Evolutionary conservation across 257 asterid species (phyloP), one percentile per base, ranked within the genome.

Genomic region (Ballota nigra): DNA sequence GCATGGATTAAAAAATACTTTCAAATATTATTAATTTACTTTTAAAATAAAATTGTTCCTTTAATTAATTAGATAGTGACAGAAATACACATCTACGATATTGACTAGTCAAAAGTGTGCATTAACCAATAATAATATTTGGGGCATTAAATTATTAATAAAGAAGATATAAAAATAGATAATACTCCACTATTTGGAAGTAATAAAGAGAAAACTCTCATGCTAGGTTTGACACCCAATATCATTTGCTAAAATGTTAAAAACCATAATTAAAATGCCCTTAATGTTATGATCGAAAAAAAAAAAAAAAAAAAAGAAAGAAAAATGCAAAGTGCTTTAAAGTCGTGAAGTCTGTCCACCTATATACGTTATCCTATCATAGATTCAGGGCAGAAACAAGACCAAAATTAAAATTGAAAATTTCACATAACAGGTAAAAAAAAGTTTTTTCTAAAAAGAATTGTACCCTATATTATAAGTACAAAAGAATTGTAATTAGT

Each of bases 301-400:
- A 20, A 53, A 2, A 22, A 11, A 2, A 13, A 58, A n/a, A n/a
- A n/a, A n/a, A n/a, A n/a, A n/a, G 5, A 23, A 11, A 23, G 4
- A 12, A 36, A 36, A 5, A 7, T 8, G 12, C 20, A 5, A 2
- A 58, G 20, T 12, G 64, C 2, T 22, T 8, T n/a, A 57, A 33
- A 70, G 66, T 70, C 75, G 15, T 70, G 20, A 51, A 33, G 73
- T 69, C 53, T 51, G 52, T 28, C 18, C 41, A 5, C 38, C 70
- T 64, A 52, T n/a, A n/a, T n/a, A n/a, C n/a, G 18, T 4, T 4
- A 23, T 24, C 22, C 29, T 53, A 28, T 6, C 38, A 28, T 43
- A 66, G 13, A 41, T 43, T 16, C 43, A 36, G 1, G 29, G n/a
- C n/a, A n/a, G n/a, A n/a, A n/a, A n/a, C n/a, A n/a, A n/a, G 29